These are phyloP conservation scores for Austroboletus eburneus DNA, from an alignment of 768 basidiomycete genomes.

Conservation along the genomic window DNA sequence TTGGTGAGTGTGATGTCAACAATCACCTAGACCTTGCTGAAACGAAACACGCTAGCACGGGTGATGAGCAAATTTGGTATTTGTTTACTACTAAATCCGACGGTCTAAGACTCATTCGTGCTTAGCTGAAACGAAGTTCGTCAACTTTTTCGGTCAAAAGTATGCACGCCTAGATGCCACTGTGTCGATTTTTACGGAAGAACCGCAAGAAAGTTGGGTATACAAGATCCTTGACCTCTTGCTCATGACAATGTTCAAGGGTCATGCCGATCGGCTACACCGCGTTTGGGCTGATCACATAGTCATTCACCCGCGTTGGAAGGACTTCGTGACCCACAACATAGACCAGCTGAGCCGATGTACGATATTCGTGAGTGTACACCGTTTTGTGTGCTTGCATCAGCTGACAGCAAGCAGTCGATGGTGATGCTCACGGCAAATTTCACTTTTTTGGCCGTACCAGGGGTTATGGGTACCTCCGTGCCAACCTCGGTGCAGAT, in stretches of 20 bases:
- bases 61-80: neutral
- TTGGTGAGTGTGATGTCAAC: neutral
- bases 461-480: neutral
- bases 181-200: slow-evolving; percentile 19
- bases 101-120: neutral
- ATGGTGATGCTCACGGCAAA: neutral
- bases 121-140: slow-evolving; percentile 25
- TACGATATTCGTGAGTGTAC: slow-evolving; percentile 40
- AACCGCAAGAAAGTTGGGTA: neutral
- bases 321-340: slow-evolving; percentile 36
- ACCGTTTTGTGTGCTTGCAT: neutral
- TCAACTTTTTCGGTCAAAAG: slow-evolving; percentile 37
- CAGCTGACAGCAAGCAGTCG: neutral
- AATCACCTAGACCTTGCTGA: neutral
- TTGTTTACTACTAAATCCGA: no score
- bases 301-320: slow-evolving; percentile 37
- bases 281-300: slow-evolving; percentile 43
- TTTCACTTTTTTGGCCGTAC: slow-evolving; percentile 10
- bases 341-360: slow-evolving; percentile 46
- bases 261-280: slow-evolving; percentile 39
- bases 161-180: slow-evolving; percentile 31
- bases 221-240: slow-evolving; percentile 13
- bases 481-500: neutral
- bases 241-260: slow-evolving; percentile 43
- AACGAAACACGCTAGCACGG: neutral